Evolutionary conservation across 306 rosid genomes (phyloP).

Genomic region (Casuarina equisetifolia): DNA sequence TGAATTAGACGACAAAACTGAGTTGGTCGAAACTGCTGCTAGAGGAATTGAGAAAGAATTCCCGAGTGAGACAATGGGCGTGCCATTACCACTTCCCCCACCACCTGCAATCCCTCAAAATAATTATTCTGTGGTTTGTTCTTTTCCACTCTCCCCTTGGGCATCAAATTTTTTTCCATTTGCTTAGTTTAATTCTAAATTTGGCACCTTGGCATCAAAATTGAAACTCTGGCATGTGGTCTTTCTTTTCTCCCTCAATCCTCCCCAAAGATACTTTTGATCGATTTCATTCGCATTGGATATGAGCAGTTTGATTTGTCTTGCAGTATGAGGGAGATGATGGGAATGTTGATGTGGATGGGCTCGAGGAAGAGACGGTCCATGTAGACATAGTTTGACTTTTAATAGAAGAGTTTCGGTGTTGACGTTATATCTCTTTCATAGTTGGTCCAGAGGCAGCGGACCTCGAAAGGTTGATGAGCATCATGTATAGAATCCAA

Average conservation of each 20-base stretch:
- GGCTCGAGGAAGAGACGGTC: slow-evolving; percentile 44
- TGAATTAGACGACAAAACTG: slow-evolving; percentile 49
- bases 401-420: background rate
- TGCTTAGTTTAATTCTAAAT: background rate
- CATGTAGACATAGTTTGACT: slow-evolving; percentile 28
- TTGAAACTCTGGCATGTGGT: background rate
- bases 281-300: slow-evolving; percentile 21
- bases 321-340: slow-evolving; percentile 71
- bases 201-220: background rate
- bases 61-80: slow-evolving; percentile 30
- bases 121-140: slow-evolving; percentile 61
- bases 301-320: slow-evolving; percentile 21
- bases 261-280: too few relatives aligned
- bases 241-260: too few relatives aligned
- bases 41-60: slow-evolving; percentile 41
- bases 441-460: background rate
- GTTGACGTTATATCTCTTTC: background rate
- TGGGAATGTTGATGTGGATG: slow-evolving; percentile 63
- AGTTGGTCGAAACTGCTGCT: slow-evolving; percentile 35
- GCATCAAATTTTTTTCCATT: background rate
- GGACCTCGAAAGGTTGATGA: background rate
- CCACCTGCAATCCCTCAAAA: slow-evolving; percentile 44
- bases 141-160: background rate
- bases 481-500: background rate
- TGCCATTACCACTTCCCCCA: slow-evolving; percentile 57